Conservation (phyloP, 2,329 filamentous ascomycete genomes). For the Dendrostoma leiphaemia region DNA sequence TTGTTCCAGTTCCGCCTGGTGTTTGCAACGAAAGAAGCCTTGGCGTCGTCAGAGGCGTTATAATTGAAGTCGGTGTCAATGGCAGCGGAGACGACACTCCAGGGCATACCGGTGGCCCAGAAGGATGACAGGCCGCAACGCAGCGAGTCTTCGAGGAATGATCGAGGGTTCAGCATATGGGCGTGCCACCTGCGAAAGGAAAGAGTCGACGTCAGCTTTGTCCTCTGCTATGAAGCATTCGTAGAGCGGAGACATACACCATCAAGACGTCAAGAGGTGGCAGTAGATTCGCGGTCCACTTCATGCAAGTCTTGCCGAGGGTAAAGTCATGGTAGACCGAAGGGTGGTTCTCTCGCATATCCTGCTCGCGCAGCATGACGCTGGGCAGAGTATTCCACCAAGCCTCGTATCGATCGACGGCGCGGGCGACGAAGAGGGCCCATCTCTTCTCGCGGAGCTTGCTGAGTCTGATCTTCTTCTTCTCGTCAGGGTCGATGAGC, state of each 20-base stretch:
- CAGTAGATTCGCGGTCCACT: conserved; percentile 42
- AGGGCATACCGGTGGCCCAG: conserved; percentile 67
- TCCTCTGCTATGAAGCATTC: too few species aligned
- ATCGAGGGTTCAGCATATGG: conserved; percentile 73
- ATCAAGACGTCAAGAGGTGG: conserved; percentile 49
- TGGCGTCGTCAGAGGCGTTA: conserved; percentile 40
- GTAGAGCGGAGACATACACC: conserved; percentile 39
- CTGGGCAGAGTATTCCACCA: conserved; percentile 56
- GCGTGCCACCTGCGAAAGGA: conserved; percentile 48
- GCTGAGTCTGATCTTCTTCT: conserved; percentile 43
- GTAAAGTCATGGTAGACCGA: conserved; percentile 34
- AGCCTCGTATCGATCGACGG: conserved; percentile 63
- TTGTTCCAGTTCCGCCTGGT: conserved; percentile 61
- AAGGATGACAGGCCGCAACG: conserved; percentile 51
- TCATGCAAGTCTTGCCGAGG: conserved; percentile 23
- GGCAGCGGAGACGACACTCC: conserved; percentile 54
- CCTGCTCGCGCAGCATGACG: conserved; percentile 31
- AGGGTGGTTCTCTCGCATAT: conserved; percentile 30
- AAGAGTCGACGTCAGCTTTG: not conserved
- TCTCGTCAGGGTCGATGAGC: conserved; percentile 29
- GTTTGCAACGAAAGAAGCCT: conserved; percentile 41
- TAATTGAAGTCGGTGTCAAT: conserved; percentile 63
- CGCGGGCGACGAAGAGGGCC: conserved; percentile 66
- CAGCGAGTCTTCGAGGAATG: conserved; percentile 73
- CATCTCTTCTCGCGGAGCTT: conserved; percentile 70